Conservation (phyloP, 108 stramenopile genomes). For the Hondaea fermentalgiana region DNA sequence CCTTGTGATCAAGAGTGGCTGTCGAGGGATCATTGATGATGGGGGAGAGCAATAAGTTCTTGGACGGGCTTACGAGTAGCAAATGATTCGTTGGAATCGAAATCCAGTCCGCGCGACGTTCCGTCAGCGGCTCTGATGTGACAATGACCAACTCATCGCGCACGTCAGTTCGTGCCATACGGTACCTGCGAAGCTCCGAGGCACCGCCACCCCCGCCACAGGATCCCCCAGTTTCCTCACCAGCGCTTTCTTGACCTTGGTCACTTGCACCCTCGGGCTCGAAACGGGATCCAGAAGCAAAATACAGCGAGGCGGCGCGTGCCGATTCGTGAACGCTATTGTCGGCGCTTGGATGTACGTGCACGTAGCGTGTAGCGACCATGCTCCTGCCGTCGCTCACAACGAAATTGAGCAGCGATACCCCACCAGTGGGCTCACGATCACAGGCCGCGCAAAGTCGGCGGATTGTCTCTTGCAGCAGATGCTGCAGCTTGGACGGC, state of each 20-base stretch:
- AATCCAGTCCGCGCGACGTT: conserved; percentile 20
- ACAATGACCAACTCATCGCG: conserved; percentile 18
- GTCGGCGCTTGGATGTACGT: background rate
- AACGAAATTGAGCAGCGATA: conserved; percentile 35
- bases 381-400: conserved; percentile 44
- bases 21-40: background rate
- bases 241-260: background rate
- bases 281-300: background rate
- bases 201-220: background rate
- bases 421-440: background rate
- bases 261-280: background rate
- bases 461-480: conserved; percentile 30
- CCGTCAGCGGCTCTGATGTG: conserved; percentile 26
- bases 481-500: background rate
- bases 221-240: background rate
- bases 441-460: conserved; percentile 9
- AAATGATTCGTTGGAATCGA: conserved; percentile 17
- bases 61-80: background rate
- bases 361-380: conserved; percentile 35
- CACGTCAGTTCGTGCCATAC: conserved; percentile 18
- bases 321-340: background rate
- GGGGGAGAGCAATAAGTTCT: conserved; percentile 12
- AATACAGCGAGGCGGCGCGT: conserved; percentile 22
- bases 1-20: background rate
- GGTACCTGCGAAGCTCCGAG: background rate